Evolutionary conservation across 441 rosid species (phyloP), one percentile per base, ranked within the genome.

Genomic region (Syzygium malaccense): DNA sequence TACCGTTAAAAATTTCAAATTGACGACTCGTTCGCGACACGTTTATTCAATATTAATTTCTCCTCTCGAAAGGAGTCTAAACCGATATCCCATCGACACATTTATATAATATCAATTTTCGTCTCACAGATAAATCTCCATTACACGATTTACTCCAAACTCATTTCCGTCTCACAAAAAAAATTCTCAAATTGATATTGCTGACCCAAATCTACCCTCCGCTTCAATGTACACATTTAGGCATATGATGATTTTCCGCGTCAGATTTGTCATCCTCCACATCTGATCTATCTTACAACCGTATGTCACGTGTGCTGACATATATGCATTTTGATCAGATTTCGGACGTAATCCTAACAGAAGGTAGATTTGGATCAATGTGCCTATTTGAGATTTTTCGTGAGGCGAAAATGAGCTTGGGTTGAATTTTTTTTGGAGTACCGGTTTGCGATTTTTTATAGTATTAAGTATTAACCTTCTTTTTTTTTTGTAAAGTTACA

Each of bases 301-400:
- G 1, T 55, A 2, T 15, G 6, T 55, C 3, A 26, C 3, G 15
- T 26, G 17, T 58, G 15, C 0, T 5, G 3, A 3, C 33, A 14
- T 14, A 3, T 14, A n/a, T n/a, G 9, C 18, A 62, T 30, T n/a
- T n/a, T 62, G 33, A 62, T 17, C 0, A 62, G 2, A 6, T n/a
- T 6, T 62, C 14, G 2, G 2, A 30, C 17, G 2, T 60, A 62
- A 14, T n/a, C 10, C 4, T 62, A 0, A n/a, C 1, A 0, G 1
- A 62, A 0, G 10, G 8, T 14, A 62, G 0, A 62, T 62, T 62
- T 26, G 17, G 32, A 5, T 12, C 0, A 60, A 26, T 3, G 6
- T 49, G 14, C 14, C 1, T 2, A 2, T 60, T 60, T 8, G 13
- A 66, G 41, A 32, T 66, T 30, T 19, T 64, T 0, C 9, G 2